A percentile compares a stretch with the other conserved stretches of the same genome.
phyloP scores from a whole-genome alignment of 345 rosid genomes.

The Streptanthus diversifolius region DNA sequence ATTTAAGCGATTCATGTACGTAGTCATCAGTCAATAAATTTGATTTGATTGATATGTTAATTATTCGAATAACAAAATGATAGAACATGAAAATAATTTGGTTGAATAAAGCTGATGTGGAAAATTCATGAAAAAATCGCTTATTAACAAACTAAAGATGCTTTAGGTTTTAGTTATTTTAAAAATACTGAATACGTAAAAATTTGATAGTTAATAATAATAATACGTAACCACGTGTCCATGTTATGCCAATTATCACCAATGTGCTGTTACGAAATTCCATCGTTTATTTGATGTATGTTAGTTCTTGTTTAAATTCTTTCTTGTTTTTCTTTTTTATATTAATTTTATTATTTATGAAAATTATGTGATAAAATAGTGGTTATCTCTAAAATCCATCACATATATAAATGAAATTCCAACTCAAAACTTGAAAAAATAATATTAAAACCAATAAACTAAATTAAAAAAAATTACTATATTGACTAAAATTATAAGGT shows the following conservation, averaged over 20 bases:
- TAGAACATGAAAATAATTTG: background rate
- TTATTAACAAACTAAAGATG: background rate
- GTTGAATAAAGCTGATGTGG: background rate
- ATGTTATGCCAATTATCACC: background rate
- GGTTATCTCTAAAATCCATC: too few species aligned
- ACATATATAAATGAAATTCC: too few species aligned
- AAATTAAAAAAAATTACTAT: too few species aligned
- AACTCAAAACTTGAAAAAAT: too few species aligned
- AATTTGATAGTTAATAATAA: background rate
- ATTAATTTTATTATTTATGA: too few species aligned
- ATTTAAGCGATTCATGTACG: background rate
- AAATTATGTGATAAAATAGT: too few species aligned
- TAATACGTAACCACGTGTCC: too few species aligned
- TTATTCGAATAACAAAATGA: background rate
- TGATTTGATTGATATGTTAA: constrained; percentile 2
- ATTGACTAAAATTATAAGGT: background rate
- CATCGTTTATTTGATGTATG: background rate
- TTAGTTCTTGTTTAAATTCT: too few species aligned
- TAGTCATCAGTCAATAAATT: background rate
- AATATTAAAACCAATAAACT: too few species aligned
- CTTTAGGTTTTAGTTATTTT: background rate
- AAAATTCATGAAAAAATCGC: background rate
- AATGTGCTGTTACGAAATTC: background rate
- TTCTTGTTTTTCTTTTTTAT: too few species aligned
- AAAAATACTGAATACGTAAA: background rate